Conservation (phyloP, 441 rosid species). For the Adansonia madagascariensis region DNA sequence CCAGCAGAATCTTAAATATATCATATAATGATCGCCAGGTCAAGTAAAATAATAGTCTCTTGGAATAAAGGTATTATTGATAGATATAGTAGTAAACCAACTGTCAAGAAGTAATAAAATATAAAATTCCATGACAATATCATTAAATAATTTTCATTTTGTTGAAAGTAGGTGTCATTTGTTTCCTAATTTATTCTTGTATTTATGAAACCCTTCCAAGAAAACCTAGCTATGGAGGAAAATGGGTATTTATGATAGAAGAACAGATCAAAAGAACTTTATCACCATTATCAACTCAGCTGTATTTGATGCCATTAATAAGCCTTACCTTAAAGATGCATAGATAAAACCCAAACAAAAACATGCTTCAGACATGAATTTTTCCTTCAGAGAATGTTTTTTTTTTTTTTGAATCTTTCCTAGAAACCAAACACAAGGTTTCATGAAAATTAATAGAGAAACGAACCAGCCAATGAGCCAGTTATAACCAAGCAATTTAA, state of each 20-base stretch:
- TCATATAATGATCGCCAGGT: conserved; percentile 11
- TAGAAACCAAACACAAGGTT: neutral
- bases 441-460: neutral
- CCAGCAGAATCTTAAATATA: conserved; percentile 18
- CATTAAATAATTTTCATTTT: neutral
- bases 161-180: no score
- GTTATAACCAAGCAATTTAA: no score
- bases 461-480: no score
- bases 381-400: neutral
- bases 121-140: neutral
- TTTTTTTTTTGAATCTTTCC: neutral
- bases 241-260: no score
- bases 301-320: no score
- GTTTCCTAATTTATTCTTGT: neutral
- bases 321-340: no score
- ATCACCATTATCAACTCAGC: no score
- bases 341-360: neutral
- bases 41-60: neutral
- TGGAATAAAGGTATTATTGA: neutral
- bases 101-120: neutral
- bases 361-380: neutral
- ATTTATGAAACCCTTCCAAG: neutral
- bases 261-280: neutral
- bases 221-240: neutral
- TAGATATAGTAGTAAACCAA: neutral